phyloP scores from a whole-genome alignment of 805 yeast genomes.

The Lachancea cidri region DNA sequence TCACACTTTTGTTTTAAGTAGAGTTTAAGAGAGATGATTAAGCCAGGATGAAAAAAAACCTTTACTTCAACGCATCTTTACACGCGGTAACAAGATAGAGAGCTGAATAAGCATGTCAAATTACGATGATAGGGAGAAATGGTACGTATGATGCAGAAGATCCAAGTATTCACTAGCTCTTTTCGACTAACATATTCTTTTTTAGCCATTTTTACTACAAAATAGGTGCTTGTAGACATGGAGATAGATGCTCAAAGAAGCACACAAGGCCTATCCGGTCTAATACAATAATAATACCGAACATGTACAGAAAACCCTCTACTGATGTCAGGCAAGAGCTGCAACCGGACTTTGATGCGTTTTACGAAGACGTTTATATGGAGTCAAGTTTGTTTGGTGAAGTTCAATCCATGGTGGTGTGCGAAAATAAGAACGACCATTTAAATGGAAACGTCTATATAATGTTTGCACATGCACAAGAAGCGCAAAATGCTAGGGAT shows the following conservation, averaged over 20 bases:
- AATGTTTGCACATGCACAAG: slow-evolving; percentile 47
- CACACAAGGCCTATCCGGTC: slow-evolving; percentile 66
- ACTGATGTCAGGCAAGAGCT: slow-evolving; percentile 35
- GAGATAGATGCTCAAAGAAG: slow-evolving; percentile 74
- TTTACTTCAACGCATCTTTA: too few species aligned
- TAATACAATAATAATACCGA: slow-evolving; percentile 50
- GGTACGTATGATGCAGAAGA: slow-evolving; percentile 12
- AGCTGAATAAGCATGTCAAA: slow-evolving; percentile 5
- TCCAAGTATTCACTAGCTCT: neutral
- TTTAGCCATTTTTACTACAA: slow-evolving; percentile 61
- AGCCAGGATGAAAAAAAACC: too few species aligned
- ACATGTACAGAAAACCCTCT: slow-evolving; percentile 19
- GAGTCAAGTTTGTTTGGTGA: slow-evolving; percentile 49
- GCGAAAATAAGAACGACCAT: slow-evolving; percentile 80
- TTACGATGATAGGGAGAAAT: slow-evolving; percentile 15
- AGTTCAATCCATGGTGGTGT: slow-evolving; percentile 61
- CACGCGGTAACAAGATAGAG: too few species aligned
- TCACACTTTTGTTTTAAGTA: too few species aligned
- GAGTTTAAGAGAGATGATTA: too few species aligned
- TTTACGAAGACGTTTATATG: slow-evolving; percentile 67
- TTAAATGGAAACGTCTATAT: slow-evolving; percentile 83
- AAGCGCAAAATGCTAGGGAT: slow-evolving; percentile 57
- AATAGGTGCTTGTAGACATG: slow-evolving; percentile 93
- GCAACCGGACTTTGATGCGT: slow-evolving; percentile 46
- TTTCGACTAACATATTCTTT: slow-evolving; percentile 7